Evolutionary conservation across 129 eudicot genomes (phyloP).

Genomic region (Mikania micrantha): DNA sequence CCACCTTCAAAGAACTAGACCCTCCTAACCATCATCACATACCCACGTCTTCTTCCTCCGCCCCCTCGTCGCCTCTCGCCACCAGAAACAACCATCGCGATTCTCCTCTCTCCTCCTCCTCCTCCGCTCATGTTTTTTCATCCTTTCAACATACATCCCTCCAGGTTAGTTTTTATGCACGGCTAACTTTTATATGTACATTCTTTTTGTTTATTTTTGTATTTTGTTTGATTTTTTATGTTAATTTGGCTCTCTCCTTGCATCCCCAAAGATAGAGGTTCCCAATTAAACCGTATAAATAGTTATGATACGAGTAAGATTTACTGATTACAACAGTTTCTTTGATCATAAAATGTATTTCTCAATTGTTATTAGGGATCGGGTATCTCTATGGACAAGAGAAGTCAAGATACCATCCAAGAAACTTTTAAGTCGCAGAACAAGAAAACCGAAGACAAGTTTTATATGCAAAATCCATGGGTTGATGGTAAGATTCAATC

Average conservation of each 20-base stretch:
- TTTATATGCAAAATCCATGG: conserved; percentile 28
- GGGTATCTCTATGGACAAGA: conserved; percentile 27
- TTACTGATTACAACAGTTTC: too few species aligned
- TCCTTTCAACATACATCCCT: too few species aligned
- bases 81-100: conserved; percentile 6
- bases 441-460: conserved; percentile 32
- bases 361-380: conserved; percentile 37
- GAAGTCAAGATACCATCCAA: conserved; percentile 52
- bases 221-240: too few species aligned
- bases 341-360: too few species aligned
- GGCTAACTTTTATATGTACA: too few species aligned
- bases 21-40: neutral
- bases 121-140: conserved; percentile 4
- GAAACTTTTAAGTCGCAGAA: conserved; percentile 51
- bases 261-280: too few species aligned
- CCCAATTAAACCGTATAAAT: too few species aligned
- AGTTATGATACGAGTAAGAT: too few species aligned
- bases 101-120: conserved; percentile 16
- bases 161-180: too few species aligned
- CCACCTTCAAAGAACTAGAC: conserved; percentile 22
- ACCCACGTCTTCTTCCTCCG: neutral
- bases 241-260: too few species aligned
- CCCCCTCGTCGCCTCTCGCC: conserved; percentile 23
- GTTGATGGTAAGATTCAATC: conserved; percentile 27
- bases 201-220: too few species aligned